These are phyloP conservation scores for Fragilaria crotonensis DNA, from an alignment of 108 stramenopile species.

Conservation along the genomic window DNA sequence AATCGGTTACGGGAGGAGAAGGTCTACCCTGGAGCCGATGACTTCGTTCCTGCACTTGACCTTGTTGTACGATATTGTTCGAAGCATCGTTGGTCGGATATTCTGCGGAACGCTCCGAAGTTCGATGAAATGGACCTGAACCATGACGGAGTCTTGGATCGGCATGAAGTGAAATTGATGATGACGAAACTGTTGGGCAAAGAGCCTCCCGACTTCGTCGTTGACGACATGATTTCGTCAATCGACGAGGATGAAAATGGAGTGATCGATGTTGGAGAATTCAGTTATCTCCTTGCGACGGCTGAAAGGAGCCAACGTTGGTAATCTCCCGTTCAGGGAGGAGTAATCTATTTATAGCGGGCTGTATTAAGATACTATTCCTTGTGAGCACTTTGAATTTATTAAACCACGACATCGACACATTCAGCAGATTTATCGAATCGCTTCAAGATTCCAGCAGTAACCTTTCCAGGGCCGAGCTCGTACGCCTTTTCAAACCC, in stretches of 20 bases:
- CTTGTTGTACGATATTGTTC: slow-evolving; percentile 54
- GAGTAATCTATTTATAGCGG: neutral
- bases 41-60: slow-evolving; percentile 60
- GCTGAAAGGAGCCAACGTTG: slow-evolving; percentile 26
- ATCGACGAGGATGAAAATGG: slow-evolving; percentile 71
- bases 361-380: neutral
- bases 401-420: slow-evolving; percentile 86
- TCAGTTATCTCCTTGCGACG: slow-evolving; percentile 37
- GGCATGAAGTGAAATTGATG: slow-evolving; percentile 42
- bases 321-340: neutral
- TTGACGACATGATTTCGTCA: slow-evolving; percentile 59
- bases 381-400: neutral
- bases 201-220: slow-evolving; percentile 51
- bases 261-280: slow-evolving; percentile 58
- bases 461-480: slow-evolving; percentile 91
- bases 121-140: slow-evolving; percentile 68
- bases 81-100: slow-evolving; percentile 46
- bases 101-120: slow-evolving; percentile 14
- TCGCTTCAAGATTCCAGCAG: slow-evolving; percentile 93
- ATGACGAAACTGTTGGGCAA: slow-evolving; percentile 35
- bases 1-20: slow-evolving; percentile 34
- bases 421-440: slow-evolving; percentile 86
- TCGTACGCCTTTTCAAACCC: slow-evolving; percentile 86
- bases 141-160: slow-evolving; percentile 52
- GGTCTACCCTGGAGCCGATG: slow-evolving; percentile 47